These are phyloP conservation scores for Funneliformis mosseae DNA, from an alignment of 192 early-diverging fungal genomes.

Conservation along the genomic window DNA sequence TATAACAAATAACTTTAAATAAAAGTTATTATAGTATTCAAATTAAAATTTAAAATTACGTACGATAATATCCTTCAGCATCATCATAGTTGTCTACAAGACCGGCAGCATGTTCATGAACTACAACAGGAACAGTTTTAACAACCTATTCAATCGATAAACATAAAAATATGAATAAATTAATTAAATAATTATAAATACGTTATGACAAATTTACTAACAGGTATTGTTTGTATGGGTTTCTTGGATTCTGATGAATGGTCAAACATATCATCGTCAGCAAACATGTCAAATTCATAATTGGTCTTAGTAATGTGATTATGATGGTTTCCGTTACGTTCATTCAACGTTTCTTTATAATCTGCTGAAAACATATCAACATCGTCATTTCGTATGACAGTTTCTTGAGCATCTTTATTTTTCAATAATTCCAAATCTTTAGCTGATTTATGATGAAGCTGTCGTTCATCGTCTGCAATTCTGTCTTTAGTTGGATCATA, in stretches of 20 bases:
- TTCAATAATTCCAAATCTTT: slow-evolving; percentile 51
- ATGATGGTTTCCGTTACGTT: slow-evolving; percentile 28
- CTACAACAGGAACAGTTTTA: slow-evolving; percentile 35
- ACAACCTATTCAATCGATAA: slow-evolving; percentile 31
- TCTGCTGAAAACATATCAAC: slow-evolving; percentile 70
- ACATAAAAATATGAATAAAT: slow-evolving; percentile 36
- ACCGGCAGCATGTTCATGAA: slow-evolving; percentile 49
- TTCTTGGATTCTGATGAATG: slow-evolving; percentile 38
- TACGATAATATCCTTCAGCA: slow-evolving; percentile 95
- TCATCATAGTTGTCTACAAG: slow-evolving; percentile 95
- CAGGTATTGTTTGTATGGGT: slow-evolving; percentile 2
- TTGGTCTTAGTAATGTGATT: slow-evolving; percentile 31
- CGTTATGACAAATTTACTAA: background rate
- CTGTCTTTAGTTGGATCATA: slow-evolving; percentile 80
- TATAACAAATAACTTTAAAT: slow-evolving; percentile 7
- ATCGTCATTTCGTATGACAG: slow-evolving; percentile 40
- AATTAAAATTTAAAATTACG: slow-evolving; percentile 35
- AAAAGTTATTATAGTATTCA: background rate
- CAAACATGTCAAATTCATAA: slow-evolving; percentile 72
- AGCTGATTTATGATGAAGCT: slow-evolving; percentile 46
- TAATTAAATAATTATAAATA: slow-evolving; percentile 14
- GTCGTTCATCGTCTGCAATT: slow-evolving; percentile 69
- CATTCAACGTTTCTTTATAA: slow-evolving; percentile 52
- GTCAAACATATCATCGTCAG: slow-evolving; percentile 77
- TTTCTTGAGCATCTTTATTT: slow-evolving; percentile 53